Evolutionary conservation across 1,139 yeast genomes (phyloP).

Genomic region (Suhomyces maxii): DNA sequence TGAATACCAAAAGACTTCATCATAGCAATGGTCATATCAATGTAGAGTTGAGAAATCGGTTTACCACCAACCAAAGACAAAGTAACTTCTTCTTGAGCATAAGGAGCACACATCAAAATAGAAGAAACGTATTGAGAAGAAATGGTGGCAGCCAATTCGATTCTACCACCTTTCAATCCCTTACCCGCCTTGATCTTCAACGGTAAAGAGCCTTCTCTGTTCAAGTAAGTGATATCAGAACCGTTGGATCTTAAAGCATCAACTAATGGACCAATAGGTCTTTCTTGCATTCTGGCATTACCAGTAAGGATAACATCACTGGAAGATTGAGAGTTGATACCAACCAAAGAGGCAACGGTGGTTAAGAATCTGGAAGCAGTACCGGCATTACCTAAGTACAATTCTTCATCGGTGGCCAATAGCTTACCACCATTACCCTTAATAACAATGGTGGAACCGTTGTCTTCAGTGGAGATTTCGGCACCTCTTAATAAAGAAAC

Average conservation of each 20-base stretch:
- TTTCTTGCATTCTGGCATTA: conserved; percentile 93
- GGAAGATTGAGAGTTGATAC: conserved; percentile 32
- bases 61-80: conserved; percentile 90
- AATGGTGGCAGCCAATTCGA: conserved; percentile 92
- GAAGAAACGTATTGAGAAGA: conserved; percentile 98
- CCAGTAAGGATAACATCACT: conserved; percentile 75
- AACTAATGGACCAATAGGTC: conserved; percentile 96
- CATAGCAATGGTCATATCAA: conserved; percentile 96
- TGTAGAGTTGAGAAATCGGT: conserved; percentile 93
- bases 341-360: conserved; percentile 82
- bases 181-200: conserved; percentile 67
- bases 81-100: conserved; percentile 85
- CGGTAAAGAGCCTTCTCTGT: conserved; percentile 83
- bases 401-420: conserved; percentile 56
- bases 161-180: conserved; percentile 84
- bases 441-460: conserved; percentile 84
- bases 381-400: conserved; percentile 96
- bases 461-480: conserved; percentile 72
- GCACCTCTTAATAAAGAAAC: conserved; percentile 81
- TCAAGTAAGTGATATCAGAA: conserved; percentile 67
- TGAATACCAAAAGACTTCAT: conserved; percentile 86
- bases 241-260: conserved; percentile 87
- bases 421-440: conserved; percentile 85
- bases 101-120: conserved; percentile 96
- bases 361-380: conserved; percentile 96